These are phyloP conservation scores for Nemania sp. DNA, from an alignment of 2,329 filamentous ascomycete species.

Conservation along the genomic window DNA sequence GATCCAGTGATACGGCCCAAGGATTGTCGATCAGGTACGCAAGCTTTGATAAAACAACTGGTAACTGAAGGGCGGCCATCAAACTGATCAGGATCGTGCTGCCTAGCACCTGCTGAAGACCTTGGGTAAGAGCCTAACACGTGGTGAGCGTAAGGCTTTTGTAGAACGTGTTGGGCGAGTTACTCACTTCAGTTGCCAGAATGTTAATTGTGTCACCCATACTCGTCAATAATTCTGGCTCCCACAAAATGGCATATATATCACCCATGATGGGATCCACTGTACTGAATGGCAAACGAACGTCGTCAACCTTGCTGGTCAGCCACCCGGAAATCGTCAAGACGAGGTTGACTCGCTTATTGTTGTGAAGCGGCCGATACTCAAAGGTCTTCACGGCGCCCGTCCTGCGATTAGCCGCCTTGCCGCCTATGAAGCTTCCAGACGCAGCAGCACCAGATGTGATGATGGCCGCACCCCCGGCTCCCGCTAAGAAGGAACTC, in stretches of 20 bases:
- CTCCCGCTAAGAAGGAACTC: slow-evolving; percentile 84
- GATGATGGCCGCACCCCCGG: slow-evolving; percentile 91
- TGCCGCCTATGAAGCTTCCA: slow-evolving; percentile 82
- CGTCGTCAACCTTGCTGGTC: slow-evolving; percentile 96
- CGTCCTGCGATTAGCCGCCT: slow-evolving; percentile 83
- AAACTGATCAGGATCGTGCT: slow-evolving; percentile 85
- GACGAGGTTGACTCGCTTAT: slow-evolving; percentile 94
- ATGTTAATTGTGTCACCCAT: slow-evolving; percentile 99
- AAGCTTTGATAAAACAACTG: slow-evolving; percentile 88
- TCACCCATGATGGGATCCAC: slow-evolving; percentile 98
- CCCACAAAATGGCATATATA: slow-evolving; percentile 95
- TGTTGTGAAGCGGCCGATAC: slow-evolving; percentile 95
- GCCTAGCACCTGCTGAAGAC: slow-evolving; percentile 91
- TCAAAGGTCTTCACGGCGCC: slow-evolving; percentile 96
- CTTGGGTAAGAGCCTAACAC: slow-evolving; percentile 91
- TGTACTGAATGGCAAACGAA: slow-evolving; percentile 92
- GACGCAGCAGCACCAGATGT: slow-evolving; percentile 86
- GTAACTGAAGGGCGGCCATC: slow-evolving; percentile 93
- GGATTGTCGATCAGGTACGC: slow-evolving; percentile 98
- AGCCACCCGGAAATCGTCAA: slow-evolving; percentile 97
- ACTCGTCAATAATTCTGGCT: slow-evolving; percentile 95
- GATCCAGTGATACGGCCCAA: slow-evolving; percentile 94
- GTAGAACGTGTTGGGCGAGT: not conserved
- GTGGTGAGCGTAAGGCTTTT: slow-evolving; percentile 34
- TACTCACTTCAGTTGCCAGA: slow-evolving; percentile 87